A percentile compares a stretch with the other conserved stretches of the same genome.
Conservation (phyloP, 2,329 filamentous ascomycete genomes). For the Ploettnerulaceae sp. region DNA sequence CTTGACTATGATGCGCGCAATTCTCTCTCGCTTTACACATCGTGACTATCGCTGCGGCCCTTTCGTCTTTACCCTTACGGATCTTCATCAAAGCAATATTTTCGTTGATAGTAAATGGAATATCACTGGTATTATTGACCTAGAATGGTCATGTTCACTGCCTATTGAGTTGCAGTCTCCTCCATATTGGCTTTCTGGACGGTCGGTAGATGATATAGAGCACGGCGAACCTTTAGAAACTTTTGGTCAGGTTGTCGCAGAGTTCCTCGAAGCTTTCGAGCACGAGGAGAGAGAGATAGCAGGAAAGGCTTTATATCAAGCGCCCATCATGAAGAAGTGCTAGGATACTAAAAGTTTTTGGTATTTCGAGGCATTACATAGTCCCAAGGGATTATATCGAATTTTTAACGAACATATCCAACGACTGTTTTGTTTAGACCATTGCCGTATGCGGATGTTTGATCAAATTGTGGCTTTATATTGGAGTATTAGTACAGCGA, state of each 20-base stretch:
- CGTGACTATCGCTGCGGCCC: not conserved
- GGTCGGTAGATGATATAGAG: not conserved
- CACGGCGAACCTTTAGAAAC: not conserved
- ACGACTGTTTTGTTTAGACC: not conserved
- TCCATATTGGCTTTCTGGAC: conserved; percentile 1
- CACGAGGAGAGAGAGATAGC: not conserved
- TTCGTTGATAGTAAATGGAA: not conserved
- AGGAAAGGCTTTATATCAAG: not conserved
- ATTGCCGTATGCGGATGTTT: not conserved
- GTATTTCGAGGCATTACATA: not conserved
- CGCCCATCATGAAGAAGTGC: not conserved
- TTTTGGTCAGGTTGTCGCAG: not conserved
- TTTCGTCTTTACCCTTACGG: not conserved
- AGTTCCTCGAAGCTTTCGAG: not conserved
- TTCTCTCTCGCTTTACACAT: not conserved
- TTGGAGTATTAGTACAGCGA: not conserved
- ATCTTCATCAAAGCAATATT: not conserved
- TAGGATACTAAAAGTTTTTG: not conserved
- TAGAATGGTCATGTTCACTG: not conserved
- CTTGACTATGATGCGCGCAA: not conserved
- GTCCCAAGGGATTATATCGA: not conserved
- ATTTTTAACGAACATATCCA: not conserved
- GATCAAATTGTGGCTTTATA: not conserved
- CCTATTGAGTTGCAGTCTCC: not conserved
- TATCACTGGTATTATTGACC: not conserved